Evolutionary conservation across 805 yeast genomes (phyloP), one percentile per base, ranked within the genome.

Genomic region (Zygosaccharomyces kombuchaensis): DNA sequence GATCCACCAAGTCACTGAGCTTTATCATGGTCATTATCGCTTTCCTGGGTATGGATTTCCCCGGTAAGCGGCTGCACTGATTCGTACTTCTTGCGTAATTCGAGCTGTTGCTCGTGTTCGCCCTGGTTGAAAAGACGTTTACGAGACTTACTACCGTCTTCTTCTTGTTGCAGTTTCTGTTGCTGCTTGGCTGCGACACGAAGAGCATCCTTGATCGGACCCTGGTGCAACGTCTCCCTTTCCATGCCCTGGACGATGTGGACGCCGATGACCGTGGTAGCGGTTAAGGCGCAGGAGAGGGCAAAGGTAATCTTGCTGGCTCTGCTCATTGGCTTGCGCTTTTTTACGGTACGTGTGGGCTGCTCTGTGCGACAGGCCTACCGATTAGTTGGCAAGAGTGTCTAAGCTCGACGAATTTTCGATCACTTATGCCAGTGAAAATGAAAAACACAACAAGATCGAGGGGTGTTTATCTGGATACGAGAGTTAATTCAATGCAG

Each of bases 181-280:
- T 44, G 43, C 32, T 43, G 51, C 57, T 76, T 76, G 36, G 70
- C 74, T 38, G 73, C 73, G 48, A 83, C 63, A 47, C 95, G 70
- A 48, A 72, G 78, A 2, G 89, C 88, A 62, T 87, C 96, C 57
- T 85, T 85, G 56, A 85, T 78, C 4, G 96, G 96, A 1, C 96
- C 96, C 56, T 78, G 86, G 57, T 84, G 82, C 37, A 87, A 69
- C 2, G 84, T 82, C 14, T 78, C 81, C 57, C 87, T 74, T 61
- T 87, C 95, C 50, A 75, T 66, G 31, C 76, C 76, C 55, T 88
- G 95, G 36, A 83, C 74, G 46, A 73, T 74, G 65, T 83, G 86
- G 36, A 87, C 91, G 59, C 82, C 85, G 4, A 76, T 65, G 16
- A 83, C 80, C 0, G 93, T 75, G 2, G 74, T 76, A 0, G 71